Percentiles rank a stretch among this genome's conserved stretches.
These are phyloP conservation scores for Talaromyces sp. DNA, from an alignment of 2,329 filamentous ascomycete genomes.

Conservation along the genomic window DNA sequence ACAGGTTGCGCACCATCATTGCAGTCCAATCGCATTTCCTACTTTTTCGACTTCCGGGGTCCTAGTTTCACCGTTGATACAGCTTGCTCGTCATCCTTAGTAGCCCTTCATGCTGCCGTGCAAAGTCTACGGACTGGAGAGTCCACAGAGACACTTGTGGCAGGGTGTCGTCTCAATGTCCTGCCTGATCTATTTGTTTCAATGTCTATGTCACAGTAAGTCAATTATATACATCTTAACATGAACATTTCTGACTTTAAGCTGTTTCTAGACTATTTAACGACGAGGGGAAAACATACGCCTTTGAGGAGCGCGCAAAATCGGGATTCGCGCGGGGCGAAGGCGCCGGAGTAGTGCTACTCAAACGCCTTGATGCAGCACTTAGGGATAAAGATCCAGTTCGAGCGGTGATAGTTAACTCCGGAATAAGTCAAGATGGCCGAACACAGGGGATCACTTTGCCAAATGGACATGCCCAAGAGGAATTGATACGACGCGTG, in stretches of 20 bases:
- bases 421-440: conserved; percentile 25
- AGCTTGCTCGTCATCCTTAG: conserved; percentile 21
- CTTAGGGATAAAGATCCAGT: conserved; percentile 41
- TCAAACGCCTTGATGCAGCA: conserved; percentile 43
- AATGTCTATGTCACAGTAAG: conserved; percentile 11
- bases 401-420: conserved; percentile 23
- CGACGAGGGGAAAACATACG: conserved; percentile 21
- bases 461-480: conserved; percentile 46
- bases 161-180: conserved; percentile 12
- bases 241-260: neutral
- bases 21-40: conserved; percentile 24
- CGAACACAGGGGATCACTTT: conserved; percentile 52
- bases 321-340: conserved; percentile 48
- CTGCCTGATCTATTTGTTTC: conserved; percentile 10
- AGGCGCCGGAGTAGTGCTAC: conserved; percentile 37
- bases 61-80: conserved; percentile 24
- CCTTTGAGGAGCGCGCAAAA: conserved; percentile 37
- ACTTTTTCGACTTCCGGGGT: conserved; percentile 24
- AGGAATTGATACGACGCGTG: conserved; percentile 6
- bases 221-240: neutral
- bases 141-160: conserved; percentile 16
- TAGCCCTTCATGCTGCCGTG: conserved; percentile 23
- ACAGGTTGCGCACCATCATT: conserved; percentile 10
- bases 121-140: conserved; percentile 23
- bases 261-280: conserved; percentile 13